Evolutionary conservation across 768 basidiomycete species (phyloP).

Genomic region (Suillus tomentosus): DNA sequence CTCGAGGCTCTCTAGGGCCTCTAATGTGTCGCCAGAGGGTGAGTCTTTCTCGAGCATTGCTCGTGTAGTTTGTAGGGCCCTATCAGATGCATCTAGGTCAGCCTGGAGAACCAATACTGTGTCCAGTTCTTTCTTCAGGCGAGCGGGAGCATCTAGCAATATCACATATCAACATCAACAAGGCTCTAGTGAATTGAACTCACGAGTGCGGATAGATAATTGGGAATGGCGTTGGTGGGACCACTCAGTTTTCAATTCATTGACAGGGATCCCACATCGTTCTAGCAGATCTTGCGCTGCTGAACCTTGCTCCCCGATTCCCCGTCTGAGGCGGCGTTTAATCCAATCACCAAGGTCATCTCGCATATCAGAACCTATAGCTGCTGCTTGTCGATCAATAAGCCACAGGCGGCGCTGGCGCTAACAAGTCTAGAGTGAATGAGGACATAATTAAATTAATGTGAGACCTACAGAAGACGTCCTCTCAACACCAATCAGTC

Average conservation of each 20-base stretch:
- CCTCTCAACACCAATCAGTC: too few relatives aligned
- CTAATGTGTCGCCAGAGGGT: constrained; percentile 13
- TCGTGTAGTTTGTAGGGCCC: constrained; percentile 20
- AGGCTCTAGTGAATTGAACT: neutral
- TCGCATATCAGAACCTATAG: constrained; percentile 27
- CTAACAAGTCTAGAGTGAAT: constrained; percentile 11
- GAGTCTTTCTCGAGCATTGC: constrained; percentile 11
- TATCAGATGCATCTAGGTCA: constrained; percentile 28
- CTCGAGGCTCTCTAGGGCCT: constrained; percentile 19
- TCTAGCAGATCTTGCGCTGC: neutral
- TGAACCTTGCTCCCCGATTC: constrained; percentile 17
- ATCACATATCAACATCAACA: neutral
- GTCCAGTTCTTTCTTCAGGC: constrained; percentile 37
- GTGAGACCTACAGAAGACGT: too few relatives aligned
- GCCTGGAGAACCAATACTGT: constrained; percentile 34
- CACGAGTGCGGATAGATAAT: constrained; percentile 14
- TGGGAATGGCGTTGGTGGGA: constrained; percentile 3
- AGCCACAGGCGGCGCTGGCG: constrained; percentile 33
- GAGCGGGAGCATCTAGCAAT: constrained; percentile 19
- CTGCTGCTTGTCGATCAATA: constrained; percentile 33
- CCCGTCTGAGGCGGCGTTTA: constrained; percentile 20
- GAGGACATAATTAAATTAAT: too few relatives aligned
- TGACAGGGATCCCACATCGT: neutral
- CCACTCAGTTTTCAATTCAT: constrained; percentile 11
- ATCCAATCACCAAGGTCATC: constrained; percentile 39